Percentiles rank a stretch among this genome's conserved stretches.
These are phyloP conservation scores for Actinomortierella wolfii DNA, from an alignment of 371 early-diverging fungal species.

Conservation along the genomic window DNA sequence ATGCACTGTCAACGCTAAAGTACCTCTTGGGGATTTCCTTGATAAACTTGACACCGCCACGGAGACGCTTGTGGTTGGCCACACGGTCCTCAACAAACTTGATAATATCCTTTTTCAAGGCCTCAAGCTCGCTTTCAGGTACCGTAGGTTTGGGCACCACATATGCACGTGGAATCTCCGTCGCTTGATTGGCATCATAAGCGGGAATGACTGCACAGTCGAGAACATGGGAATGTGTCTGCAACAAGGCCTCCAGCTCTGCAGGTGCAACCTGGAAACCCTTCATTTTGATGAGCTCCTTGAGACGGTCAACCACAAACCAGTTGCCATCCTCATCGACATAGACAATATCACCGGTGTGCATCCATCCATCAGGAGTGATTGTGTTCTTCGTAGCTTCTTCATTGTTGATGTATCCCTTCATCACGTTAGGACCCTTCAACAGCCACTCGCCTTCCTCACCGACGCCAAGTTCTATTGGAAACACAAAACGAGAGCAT, in stretches of 20 bases:
- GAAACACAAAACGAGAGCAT: neutral
- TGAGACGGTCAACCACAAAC: constrained; percentile 70
- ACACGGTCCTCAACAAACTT: constrained; percentile 66
- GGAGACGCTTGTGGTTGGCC: constrained; percentile 74
- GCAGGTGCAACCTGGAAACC: constrained; percentile 85
- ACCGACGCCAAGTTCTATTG: constrained; percentile 56
- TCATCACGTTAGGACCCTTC: constrained; percentile 85
- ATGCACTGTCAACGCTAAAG: no score
- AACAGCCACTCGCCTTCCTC: constrained; percentile 77
- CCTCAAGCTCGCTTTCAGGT: constrained; percentile 31
- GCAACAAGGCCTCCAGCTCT: constrained; percentile 82
- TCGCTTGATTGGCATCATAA: constrained; percentile 63
- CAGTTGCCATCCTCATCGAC: constrained; percentile 64
- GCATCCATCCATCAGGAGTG: constrained; percentile 73
- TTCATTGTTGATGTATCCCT: constrained; percentile 70
- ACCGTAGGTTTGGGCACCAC: constrained; percentile 59
- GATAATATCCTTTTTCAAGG: constrained; percentile 54
- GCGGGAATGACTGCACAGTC: constrained; percentile 81
- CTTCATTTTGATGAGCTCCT: constrained; percentile 81
- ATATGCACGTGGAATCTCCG: constrained; percentile 84
- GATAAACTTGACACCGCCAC: constrained; percentile 80
- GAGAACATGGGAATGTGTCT: constrained; percentile 69
- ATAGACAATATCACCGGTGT: constrained; percentile 83
- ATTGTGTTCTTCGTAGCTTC: constrained; percentile 74
- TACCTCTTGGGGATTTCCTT: constrained; percentile 73